A percentile compares a stretch with the other conserved stretches of the same genome.
phyloP scores from a whole-genome alignment of 192 early-diverging fungal species.

The Piromyces sp. region DNA sequence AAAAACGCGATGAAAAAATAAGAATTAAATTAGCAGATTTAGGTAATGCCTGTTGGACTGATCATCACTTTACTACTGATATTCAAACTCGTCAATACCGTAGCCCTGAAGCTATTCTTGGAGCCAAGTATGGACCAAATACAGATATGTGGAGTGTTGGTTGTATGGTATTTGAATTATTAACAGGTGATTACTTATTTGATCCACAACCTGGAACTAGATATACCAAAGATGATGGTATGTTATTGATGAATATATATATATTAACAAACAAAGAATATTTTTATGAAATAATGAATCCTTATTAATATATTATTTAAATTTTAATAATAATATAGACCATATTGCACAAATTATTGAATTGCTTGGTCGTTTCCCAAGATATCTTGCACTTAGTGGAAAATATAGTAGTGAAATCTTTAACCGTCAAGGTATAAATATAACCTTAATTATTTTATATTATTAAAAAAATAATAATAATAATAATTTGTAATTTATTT shows the following conservation, averaged over 20 bases:
- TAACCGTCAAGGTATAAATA: conserved; percentile 61
- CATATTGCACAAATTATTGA: conserved; percentile 95
- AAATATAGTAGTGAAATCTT: conserved; percentile 75
- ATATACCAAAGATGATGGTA: conserved; percentile 83
- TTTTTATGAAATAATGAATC: too few relatives aligned
- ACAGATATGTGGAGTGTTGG: conserved; percentile 91
- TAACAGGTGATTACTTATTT: conserved; percentile 88
- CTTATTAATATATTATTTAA: neutral
- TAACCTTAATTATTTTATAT: too few relatives aligned
- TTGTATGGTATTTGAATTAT: conserved; percentile 81
- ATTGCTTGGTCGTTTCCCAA: conserved; percentile 70
- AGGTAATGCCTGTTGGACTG: conserved; percentile 89
- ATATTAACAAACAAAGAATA: too few relatives aligned
- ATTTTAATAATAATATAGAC: conserved; percentile 28
- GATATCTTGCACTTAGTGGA: conserved; percentile 58
- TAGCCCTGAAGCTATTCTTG: conserved; percentile 86
- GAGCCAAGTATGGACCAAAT: conserved; percentile 62
- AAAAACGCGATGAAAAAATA: neutral
- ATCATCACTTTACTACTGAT: conserved; percentile 87
- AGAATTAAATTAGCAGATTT: conserved; percentile 90
- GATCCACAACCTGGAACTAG: conserved; percentile 69
- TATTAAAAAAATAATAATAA: too few relatives aligned
- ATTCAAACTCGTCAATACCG: conserved; percentile 97
- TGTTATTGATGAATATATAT: conserved; percentile 1
- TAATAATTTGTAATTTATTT: too few relatives aligned